Evolutionary conservation across 2,329 filamentous ascomycete genomes (phyloP).

Genomic region (Beauveria asiatica): DNA sequence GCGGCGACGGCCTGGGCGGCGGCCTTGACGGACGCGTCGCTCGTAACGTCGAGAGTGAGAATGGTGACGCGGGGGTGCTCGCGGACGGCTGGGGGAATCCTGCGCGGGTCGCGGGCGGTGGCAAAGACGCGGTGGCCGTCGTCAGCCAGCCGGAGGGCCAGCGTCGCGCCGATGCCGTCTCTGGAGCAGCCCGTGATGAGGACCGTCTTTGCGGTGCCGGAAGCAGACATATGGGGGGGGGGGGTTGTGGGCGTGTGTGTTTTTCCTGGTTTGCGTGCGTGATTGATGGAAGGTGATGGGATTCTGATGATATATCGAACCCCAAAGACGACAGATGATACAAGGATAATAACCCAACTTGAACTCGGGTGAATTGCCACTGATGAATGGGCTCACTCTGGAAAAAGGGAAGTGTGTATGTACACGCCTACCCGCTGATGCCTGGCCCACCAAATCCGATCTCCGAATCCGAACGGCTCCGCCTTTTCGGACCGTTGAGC

Average conservation of each 20-base stretch:
- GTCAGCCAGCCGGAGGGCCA: slow-evolving; percentile 16
- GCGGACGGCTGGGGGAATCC: slow-evolving; percentile 17
- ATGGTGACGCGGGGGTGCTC: slow-evolving; percentile 18
- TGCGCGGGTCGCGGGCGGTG: slow-evolving; percentile 20
- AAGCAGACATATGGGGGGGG: not conserved
- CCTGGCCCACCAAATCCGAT: not conserved
- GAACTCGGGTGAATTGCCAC: no score
- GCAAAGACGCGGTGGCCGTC: slow-evolving; percentile 25
- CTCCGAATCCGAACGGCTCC: not conserved
- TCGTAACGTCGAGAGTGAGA: slow-evolving; percentile 25
- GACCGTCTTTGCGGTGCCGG: not conserved
- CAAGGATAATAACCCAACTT: not conserved
- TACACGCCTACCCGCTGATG: not conserved
- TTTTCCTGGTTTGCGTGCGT: no score
- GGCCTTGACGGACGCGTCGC: slow-evolving; percentile 18
- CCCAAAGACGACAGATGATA: no score
- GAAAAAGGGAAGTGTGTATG: no score
- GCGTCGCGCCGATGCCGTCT: slow-evolving; percentile 21
- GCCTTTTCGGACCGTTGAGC: not conserved
- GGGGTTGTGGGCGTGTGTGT: no score
- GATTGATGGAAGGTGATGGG: no score
- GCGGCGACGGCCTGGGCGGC: slow-evolving; percentile 14
- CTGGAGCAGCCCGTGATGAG: slow-evolving; percentile 13
- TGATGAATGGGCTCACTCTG: no score
- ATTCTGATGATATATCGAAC: no score